Percentiles rank a stretch among this genome's conserved stretches.
Evolutionary conservation across 1,284 basidiomycete genomes (phyloP).

Genomic region (Cystobasidium sp.): DNA sequence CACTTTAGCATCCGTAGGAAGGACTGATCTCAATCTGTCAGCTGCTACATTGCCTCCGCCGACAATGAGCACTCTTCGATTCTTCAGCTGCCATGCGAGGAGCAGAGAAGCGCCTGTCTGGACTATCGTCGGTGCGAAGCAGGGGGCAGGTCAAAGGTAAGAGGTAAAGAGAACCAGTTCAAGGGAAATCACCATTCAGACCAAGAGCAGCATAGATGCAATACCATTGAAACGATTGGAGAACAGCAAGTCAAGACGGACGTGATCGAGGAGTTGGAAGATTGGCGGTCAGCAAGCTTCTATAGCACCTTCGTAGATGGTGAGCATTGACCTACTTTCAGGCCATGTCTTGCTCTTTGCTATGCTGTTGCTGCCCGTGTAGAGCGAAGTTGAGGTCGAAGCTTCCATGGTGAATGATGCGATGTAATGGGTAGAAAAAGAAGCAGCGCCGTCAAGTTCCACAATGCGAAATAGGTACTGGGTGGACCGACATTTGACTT

Average conservation of each 20-base stretch:
- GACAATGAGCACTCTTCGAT: constrained; percentile 78
- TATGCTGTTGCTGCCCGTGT: constrained; percentile 35
- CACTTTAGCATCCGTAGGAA: constrained; percentile 63
- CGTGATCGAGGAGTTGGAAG: background rate
- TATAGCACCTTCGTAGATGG: background rate
- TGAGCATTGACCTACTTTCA: constrained; percentile 8
- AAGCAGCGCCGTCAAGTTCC: background rate
- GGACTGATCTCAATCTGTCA: constrained; percentile 69
- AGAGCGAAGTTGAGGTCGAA: constrained; percentile 31
- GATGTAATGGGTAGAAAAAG: background rate
- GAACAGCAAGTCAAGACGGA: background rate
- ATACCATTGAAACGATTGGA: constrained; percentile 4
- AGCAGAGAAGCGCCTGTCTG: constrained; percentile 71
- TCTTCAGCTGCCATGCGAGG: constrained; percentile 83
- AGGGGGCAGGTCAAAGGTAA: background rate
- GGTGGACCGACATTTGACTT: background rate
- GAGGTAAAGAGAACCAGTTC: background rate
- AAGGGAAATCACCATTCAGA: background rate
- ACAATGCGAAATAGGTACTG: background rate
- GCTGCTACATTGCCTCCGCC: constrained; percentile 88
- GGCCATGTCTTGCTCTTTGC: constrained; percentile 28
- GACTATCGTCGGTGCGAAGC: constrained; percentile 42
- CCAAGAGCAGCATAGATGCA: background rate
- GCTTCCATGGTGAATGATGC: constrained; percentile 10
- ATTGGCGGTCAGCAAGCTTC: background rate